Evolutionary conservation across 257 asterid genomes (phyloP), one percentile per base, ranked within the genome.

Genomic region (Salvia splendens): DNA sequence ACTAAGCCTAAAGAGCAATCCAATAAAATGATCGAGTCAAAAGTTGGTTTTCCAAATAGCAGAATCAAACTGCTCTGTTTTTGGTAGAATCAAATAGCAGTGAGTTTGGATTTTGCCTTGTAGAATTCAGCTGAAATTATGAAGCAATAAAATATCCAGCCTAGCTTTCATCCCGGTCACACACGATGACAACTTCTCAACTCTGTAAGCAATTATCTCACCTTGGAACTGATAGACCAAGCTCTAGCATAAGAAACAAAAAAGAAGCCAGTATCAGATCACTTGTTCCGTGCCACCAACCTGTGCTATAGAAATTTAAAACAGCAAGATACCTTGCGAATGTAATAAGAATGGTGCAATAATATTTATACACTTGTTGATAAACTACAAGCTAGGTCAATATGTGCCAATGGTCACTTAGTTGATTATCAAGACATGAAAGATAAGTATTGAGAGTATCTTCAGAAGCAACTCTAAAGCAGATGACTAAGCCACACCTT

Each of bases 181-280:
- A 20, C 24, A 73, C 47, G 73, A 75, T 42, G 71, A 61, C 38
- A 73, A 72, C 76, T 74, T 82, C 36, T 56, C 68, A 46, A 49
- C 61, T 72, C 88, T 65, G 82, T 82, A 50, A 79, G 41, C 73
- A 79, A 43, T 68, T 42, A 70, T 52, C 70, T 91, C 96, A 89
- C 96, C 96, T 92, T 42, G 98, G 96, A 47, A 86, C 95, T 0
- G 98, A 92, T 48, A 79, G 74, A 61, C 98, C 96, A 69, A 89
- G 77, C 96, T 89, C 98, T 92, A 82, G 64, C 73, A 69, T 73
- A 75, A 82, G 78, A 76, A 81, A 73, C 72, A 82, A 79, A 79
- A 60, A 75, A 45, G 41, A 68, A 78, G 51, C 28, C 11, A 1
- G 42, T 47, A 81, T 89, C 79, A 89, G 90, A 72, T 33, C 67